Conservation (phyloP, 2,329 filamentous ascomycete species). For the Phyllosticta citriasiana region DNA sequence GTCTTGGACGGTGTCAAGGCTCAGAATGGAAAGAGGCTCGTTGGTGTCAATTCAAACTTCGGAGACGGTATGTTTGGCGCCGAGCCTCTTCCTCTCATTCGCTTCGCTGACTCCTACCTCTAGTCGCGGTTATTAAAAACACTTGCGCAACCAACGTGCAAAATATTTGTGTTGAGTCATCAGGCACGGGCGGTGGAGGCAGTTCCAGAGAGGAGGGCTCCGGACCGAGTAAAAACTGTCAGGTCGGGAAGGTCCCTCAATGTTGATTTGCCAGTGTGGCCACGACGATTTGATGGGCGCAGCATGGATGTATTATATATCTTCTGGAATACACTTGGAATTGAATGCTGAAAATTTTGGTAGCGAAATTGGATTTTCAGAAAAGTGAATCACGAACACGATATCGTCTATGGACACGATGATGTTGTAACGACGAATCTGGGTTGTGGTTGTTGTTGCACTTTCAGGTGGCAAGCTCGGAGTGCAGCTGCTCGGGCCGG, state of each 20-base stretch:
- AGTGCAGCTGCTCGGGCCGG: neutral
- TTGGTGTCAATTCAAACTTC: conserved; percentile 28
- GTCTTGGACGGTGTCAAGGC: conserved; percentile 1
- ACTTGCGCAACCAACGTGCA: conserved; percentile 20
- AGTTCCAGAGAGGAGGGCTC: neutral
- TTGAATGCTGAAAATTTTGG: too few relatives aligned
- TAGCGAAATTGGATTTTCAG: too few relatives aligned
- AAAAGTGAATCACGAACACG: too few relatives aligned
- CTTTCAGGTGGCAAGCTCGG: neutral
- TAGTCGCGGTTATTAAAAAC: conserved; percentile 17
- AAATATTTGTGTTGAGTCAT: conserved; percentile 26
- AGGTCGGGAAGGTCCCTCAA: neutral
- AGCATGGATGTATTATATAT: neutral
- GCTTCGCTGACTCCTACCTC: conserved; percentile 29
- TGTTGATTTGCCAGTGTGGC: neutral
- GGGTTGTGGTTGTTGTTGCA: too few relatives aligned
- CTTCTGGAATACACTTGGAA: neutral
- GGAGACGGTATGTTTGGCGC: conserved; percentile 36
- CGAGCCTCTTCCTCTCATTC: conserved; percentile 27
- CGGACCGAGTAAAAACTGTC: neutral
- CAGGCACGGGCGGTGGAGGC: conserved; percentile 16
- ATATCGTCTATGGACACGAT: too few relatives aligned
- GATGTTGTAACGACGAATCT: too few relatives aligned
- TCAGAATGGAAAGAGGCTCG: conserved; percentile 11
- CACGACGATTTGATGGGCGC: neutral